phyloP scores from a whole-genome alignment of 345 rosid genomes.

The Iberis pinnata region DNA sequence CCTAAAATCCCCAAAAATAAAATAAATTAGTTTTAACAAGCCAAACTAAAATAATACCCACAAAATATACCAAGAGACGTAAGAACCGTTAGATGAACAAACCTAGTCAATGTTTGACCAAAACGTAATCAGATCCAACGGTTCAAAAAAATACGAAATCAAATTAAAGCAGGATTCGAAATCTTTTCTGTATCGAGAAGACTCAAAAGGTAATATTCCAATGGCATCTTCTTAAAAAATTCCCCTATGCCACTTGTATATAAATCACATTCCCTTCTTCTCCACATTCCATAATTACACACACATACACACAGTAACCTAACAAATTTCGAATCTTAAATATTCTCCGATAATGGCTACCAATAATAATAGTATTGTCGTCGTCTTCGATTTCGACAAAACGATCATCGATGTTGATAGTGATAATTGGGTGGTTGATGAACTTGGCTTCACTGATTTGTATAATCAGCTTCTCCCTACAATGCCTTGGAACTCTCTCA shows the following conservation, averaged over 20 bases:
- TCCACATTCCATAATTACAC: conserved; percentile 6
- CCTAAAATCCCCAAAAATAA: conserved; percentile 17
- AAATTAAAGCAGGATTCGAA: neutral
- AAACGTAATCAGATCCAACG: conserved; percentile 21
- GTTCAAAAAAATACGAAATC: neutral
- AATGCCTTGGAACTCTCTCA: conserved; percentile 77
- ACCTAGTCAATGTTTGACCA: conserved; percentile 16
- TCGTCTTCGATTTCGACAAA: conserved; percentile 69
- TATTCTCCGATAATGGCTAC: conserved; percentile 18
- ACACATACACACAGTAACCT: neutral
- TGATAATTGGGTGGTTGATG: conserved; percentile 70
- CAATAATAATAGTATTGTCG: conserved; percentile 28
- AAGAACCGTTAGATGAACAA: conserved; percentile 20
- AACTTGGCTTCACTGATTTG: conserved; percentile 52
- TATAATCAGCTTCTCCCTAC: conserved; percentile 65
- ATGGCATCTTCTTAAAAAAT: conserved; percentile 25
- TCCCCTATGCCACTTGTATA: neutral
- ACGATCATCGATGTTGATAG: conserved; percentile 70
- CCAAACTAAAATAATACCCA: conserved; percentile 16
- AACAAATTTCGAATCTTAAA: neutral
- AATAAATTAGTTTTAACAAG: neutral
- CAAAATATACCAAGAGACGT: conserved; percentile 13
- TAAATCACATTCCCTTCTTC: conserved; percentile 16
- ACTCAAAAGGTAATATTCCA: conserved; percentile 33
- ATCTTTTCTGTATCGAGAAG: neutral